Evolutionary conservation across 257 asterid species (phyloP), one percentile per base, ranked within the genome.

Genomic region (Ilex asprella): DNA sequence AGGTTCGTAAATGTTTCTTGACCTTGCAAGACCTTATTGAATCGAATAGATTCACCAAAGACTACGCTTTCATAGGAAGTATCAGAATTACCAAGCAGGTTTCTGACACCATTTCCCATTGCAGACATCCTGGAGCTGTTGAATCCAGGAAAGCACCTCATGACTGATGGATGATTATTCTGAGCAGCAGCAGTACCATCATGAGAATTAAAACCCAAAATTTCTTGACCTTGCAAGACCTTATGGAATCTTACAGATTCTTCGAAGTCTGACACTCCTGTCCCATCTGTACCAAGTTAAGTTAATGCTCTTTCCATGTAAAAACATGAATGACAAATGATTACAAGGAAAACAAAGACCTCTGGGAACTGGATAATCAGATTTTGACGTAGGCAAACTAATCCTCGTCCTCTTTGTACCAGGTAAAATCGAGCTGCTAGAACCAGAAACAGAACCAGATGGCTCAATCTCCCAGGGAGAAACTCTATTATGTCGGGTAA

Each of bases 221-320:
- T 84, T 93, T 89, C 99, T 93, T 93, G 99, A 93, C 99, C 99
- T 93, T 93, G 99, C 99, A 93, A 93, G 99, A 93, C 99, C 97
- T 88, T 84, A 71, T 87, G 96, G 91, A 82, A 78, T 87, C 94
- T 84, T 63, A 68, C 39, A 44, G 94, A 76, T 73, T 93, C 94
- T 67, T 87, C 95, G 72, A 79, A 79, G 82, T 86, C 88, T 49
- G 87, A 72, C 63, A 79, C 75, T 68, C 79, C 89, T 63, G 66
- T 79, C 63, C 82, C 93, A 72, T 86, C 94, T 86, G 89, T 44
- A 56, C 52, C 35, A 61, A 62, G 66, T 54, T 62, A 1, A 66
- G 46, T 54, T 52, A 64, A 60, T 46, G 57, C 16, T 55, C 62
- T 41, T 14, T 5, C 15, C 57, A 53, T 6, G 10, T 13, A 14